These are phyloP conservation scores for Guillardia theta DNA, from an alignment of 78 protist species.

Conservation along the genomic window DNA sequence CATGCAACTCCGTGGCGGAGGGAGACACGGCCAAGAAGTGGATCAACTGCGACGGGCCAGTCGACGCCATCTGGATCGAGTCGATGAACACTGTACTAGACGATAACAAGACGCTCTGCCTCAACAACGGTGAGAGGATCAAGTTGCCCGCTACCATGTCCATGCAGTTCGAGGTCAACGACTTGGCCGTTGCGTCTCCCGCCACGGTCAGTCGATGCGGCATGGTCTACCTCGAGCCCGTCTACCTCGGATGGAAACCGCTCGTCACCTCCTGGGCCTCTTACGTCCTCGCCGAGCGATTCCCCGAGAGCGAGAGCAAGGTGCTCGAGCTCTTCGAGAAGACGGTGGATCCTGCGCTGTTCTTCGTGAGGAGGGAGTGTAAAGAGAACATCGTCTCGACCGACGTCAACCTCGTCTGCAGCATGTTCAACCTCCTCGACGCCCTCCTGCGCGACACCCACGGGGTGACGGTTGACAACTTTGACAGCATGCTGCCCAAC, in stretches of 20 bases:
- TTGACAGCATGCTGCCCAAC: background rate
- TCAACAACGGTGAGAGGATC: constrained; percentile 86
- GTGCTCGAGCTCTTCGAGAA: background rate
- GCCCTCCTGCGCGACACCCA: background rate
- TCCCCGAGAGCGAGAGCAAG: background rate
- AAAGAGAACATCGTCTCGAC: background rate
- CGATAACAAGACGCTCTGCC: constrained; percentile 82
- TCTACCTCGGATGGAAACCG: constrained; percentile 69
- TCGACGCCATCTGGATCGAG: constrained; percentile 91
- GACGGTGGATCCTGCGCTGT: background rate
- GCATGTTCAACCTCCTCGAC: constrained; percentile 36
- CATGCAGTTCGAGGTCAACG: constrained; percentile 82
- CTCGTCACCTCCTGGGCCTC: constrained; percentile 50
- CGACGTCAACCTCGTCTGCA: background rate
- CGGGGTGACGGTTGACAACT: background rate
- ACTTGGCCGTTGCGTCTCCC: constrained; percentile 86
- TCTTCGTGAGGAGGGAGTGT: constrained; percentile 41
- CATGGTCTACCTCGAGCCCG: constrained; percentile 79
- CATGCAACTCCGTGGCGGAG: constrained; percentile 15
- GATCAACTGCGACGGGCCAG: constrained; percentile 85
- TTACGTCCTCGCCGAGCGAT: background rate
- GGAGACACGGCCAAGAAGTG: constrained; percentile 47
- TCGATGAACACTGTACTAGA: constrained; percentile 89
- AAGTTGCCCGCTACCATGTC: constrained; percentile 67
- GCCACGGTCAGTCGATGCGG: constrained; percentile 91